These are phyloP conservation scores for Hanseniaspora valbyensis DNA, from an alignment of 805 yeast genomes.

Conservation along the genomic window DNA sequence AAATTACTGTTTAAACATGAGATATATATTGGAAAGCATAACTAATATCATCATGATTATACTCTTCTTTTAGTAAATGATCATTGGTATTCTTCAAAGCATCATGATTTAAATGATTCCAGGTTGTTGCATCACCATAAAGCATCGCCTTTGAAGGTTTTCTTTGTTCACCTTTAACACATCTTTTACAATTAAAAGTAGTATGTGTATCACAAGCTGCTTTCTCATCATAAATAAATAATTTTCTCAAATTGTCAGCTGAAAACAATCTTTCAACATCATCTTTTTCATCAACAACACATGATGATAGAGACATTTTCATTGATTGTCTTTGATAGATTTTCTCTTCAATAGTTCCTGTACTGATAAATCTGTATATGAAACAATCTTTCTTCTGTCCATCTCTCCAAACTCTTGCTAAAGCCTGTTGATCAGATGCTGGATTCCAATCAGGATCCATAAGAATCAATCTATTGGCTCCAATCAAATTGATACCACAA, in stretches of 20 bases:
- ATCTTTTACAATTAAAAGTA: conserved; percentile 78
- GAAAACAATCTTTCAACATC: conserved; percentile 89
- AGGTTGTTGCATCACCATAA: conserved; percentile 93
- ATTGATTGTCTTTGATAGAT: conserved; percentile 91
- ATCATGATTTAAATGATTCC: conserved; percentile 78
- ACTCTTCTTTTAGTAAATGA: conserved; percentile 62
- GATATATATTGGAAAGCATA: conserved; percentile 91
- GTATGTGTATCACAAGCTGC: conserved; percentile 87
- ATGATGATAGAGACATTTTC: conserved; percentile 83
- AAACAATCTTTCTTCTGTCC: conserved; percentile 96
- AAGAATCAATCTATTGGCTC: conserved; percentile 81
- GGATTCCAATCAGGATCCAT: conserved; percentile 98
- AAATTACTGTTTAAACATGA: conserved; percentile 43
- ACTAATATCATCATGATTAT: conserved; percentile 54
- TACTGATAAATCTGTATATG: conserved; percentile 82
- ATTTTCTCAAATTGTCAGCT: conserved; percentile 61
- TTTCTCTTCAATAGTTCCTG: conserved; percentile 94
- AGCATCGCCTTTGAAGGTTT: conserved; percentile 72
- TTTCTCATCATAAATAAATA: conserved; percentile 57
- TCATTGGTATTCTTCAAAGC: conserved; percentile 62
- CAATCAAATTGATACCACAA: conserved; percentile 93
- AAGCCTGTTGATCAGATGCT: conserved; percentile 94
- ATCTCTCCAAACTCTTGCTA: conserved; percentile 98
- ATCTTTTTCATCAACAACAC: conserved; percentile 93
- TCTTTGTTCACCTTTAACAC: conserved; percentile 52